Evolutionary conservation across 179 eudicot species (phyloP).

Genomic region (Corrigiola litoralis): DNA sequence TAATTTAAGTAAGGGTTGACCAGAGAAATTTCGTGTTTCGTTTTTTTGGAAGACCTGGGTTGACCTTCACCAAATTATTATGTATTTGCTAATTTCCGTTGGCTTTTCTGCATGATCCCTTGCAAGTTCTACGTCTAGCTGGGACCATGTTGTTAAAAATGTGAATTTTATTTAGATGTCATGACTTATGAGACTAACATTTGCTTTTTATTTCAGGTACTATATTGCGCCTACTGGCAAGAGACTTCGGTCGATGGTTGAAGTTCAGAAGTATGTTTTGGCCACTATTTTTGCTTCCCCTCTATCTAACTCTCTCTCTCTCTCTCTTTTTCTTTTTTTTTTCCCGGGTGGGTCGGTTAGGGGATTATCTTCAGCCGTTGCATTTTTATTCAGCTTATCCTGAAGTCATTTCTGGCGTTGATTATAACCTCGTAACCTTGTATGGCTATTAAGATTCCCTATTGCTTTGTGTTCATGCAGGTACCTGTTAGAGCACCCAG

Average conservation of each 20-base stretch:
- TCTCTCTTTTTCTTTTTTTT: not conserved
- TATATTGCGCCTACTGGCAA: slow-evolving; percentile 73
- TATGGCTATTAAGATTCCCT: not conserved
- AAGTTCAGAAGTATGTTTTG: slow-evolving; percentile 56
- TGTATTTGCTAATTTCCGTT: not conserved
- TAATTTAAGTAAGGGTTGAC: not conserved
- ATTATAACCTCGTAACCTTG: too few species aligned
- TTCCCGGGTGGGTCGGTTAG: not conserved
- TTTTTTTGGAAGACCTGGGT: too few species aligned
- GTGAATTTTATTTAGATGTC: not conserved
- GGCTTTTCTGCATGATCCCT: not conserved
- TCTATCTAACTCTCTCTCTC: too few species aligned
- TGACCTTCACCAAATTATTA: not conserved
- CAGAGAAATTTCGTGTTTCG: too few species aligned
- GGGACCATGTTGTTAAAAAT: not conserved
- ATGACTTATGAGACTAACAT: not conserved
- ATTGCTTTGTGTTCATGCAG: slow-evolving; percentile 29
- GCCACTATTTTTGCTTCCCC: too few species aligned
- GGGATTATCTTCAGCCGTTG: not conserved
- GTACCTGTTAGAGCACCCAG: slow-evolving; percentile 63
- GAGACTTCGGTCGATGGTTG: slow-evolving; percentile 79
- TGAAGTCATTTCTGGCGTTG: not conserved
- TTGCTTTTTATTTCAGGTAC: slow-evolving; percentile 48
- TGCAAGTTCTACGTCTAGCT: not conserved
- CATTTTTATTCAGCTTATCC: not conserved